Evolutionary conservation across 305 asterid species (phyloP).

Genomic region (Ilex paraguariensis): DNA sequence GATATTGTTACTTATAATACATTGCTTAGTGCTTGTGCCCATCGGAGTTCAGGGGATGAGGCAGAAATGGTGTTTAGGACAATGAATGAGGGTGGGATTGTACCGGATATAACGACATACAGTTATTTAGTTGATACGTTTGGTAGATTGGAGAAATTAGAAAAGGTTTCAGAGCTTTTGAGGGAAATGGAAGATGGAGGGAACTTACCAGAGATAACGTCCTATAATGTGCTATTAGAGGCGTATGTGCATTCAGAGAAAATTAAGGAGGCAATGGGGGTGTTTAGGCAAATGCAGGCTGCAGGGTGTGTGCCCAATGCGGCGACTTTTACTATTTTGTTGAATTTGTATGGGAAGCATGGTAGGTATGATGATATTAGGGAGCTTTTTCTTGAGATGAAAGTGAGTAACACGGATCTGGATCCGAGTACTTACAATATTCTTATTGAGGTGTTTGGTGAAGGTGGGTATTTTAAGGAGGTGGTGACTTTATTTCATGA

Average conservation of each 20-base stretch:
- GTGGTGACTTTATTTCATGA: conserved; percentile 95
- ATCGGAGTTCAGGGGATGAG: conserved; percentile 78
- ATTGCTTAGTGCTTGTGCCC: conserved; percentile 76
- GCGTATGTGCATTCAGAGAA: conserved; percentile 69
- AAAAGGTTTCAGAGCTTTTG: conserved; percentile 73
- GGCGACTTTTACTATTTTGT: conserved; percentile 74
- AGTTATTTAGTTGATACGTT: conserved; percentile 81
- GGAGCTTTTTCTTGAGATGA: conserved; percentile 95
- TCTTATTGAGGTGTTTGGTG: conserved; percentile 87
- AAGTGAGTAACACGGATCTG: conserved; percentile 84
- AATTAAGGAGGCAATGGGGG: conserved; percentile 80
- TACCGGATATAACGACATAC: conserved; percentile 78
- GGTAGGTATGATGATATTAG: conserved; percentile 93
- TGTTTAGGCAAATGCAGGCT: conserved; percentile 88
- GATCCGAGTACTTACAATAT: conserved; percentile 86
- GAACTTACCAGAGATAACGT: conserved; percentile 76
- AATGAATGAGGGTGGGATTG: conserved; percentile 88
- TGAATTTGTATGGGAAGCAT: conserved; percentile 75
- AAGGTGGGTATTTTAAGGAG: conserved; percentile 98
- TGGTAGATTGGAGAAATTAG: conserved; percentile 66
- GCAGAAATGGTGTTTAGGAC: conserved; percentile 97
- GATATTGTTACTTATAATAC: conserved; percentile 92
- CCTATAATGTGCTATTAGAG: conserved; percentile 88
- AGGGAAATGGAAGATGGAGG: conserved; percentile 84
- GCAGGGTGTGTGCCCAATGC: conserved; percentile 95